Evolutionary conservation across 768 basidiomycete genomes (phyloP), one percentile per base, ranked within the genome.

Genomic region (Pleurotus salmoneostramineus): DNA sequence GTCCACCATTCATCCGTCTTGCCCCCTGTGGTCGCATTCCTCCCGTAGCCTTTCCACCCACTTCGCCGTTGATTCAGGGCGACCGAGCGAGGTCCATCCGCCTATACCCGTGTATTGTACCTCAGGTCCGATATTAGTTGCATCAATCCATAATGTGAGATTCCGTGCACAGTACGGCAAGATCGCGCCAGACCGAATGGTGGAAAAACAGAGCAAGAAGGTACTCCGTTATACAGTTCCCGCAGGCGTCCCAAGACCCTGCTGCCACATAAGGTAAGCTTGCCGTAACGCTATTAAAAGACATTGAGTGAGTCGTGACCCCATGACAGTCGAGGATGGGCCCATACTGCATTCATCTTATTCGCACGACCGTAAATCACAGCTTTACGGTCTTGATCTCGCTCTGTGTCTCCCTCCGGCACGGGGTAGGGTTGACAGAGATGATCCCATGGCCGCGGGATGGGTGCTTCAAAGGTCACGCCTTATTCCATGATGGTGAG

Each of bases 61-160:
- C 12, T 17, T 45, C n/a, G 14, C 8, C 44, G 10, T 40, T 40
- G 15, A n/a, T 3, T 36, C 32, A 36, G 40, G 37, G 52, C 52
- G 14, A 5, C 17, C 52, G 40, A 27, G 31, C 32, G 21, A n/a
- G 36, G 15, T 33, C 40, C 52, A 55, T 17, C 21, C 52, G 52
- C 36, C 21, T 55, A 55, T 55, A 55, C 52, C 52, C 52, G 31
- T 44, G 52, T 55, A 55, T 55, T 43, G 52, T 55, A 43, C 40
- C 36, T 42, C 36, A 45, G 44, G 44, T 17, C 44, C 44, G 12
- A 12, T 55, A 21, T 43, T 55, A 43, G 36, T n/a, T 37, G 52
- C 36, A 55, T 43, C 37, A 36, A 33, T 43, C 10, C 15, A 21
- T 33, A 43, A 55, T 40, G 37, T 32, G 52, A 43, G 21, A 37